These are phyloP conservation scores for Ceratocystis variospora DNA, from an alignment of 2,329 filamentous ascomycete genomes.

Conservation along the genomic window DNA sequence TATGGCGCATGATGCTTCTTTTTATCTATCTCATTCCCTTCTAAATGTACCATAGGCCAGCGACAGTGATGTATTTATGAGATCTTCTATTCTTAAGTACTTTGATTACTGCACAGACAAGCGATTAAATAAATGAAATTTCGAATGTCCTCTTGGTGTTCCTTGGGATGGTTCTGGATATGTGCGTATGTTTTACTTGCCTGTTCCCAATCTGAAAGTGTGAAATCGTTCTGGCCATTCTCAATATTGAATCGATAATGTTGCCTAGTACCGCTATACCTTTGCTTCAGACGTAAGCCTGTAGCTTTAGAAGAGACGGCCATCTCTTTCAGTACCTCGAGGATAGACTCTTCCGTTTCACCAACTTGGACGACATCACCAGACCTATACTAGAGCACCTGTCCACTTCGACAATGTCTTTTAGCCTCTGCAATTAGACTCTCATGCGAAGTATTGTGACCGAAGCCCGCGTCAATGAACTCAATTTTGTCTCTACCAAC, in stretches of 20 bases:
- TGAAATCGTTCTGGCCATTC: slow-evolving; percentile 23
- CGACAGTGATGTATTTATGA: no score
- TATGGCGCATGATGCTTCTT: no score
- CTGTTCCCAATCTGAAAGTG: slow-evolving; percentile 23
- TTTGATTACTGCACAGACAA: no score
- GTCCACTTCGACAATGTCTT: slow-evolving; percentile 13
- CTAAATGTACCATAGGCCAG: no score
- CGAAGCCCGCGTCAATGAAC: slow-evolving; percentile 25
- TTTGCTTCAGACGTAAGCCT: slow-evolving; percentile 9
- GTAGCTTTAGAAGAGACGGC: background rate
- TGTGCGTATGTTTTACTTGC: slow-evolving; percentile 21
- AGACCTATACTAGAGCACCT: slow-evolving; percentile 22
- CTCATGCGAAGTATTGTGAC: slow-evolving; percentile 26
- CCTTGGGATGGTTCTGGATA: slow-evolving; percentile 20
- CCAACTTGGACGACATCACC: slow-evolving; percentile 21
- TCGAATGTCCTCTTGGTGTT: slow-evolving; percentile 3
- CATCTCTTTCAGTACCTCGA: background rate
- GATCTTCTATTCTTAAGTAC: no score
- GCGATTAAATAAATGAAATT: background rate
- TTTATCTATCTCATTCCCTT: no score
- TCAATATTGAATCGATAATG: slow-evolving; percentile 25
- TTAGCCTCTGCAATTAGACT: no score
- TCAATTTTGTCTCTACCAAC: slow-evolving; percentile 23
- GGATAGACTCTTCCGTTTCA: slow-evolving; percentile 9
- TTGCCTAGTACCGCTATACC: slow-evolving; percentile 19